These are phyloP conservation scores for Spencermartinsiella ligniputridi DNA, from an alignment of 1,139 yeast genomes.

Conservation along the genomic window DNA sequence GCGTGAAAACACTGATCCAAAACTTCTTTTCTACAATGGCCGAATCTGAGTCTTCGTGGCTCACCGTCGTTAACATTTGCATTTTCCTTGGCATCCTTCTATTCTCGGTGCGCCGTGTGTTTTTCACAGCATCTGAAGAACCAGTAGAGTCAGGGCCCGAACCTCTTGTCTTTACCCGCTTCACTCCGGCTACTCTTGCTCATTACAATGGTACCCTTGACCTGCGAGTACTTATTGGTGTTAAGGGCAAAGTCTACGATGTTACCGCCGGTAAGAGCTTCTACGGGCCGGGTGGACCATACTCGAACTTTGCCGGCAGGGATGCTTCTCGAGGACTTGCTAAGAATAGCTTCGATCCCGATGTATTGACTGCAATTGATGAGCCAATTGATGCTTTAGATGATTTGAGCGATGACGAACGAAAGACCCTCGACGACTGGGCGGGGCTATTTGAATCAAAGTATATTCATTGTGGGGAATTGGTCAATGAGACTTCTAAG, in stretches of 20 bases:
- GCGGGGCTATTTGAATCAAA: conserved; percentile 71
- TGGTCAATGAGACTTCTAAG: conserved; percentile 22
- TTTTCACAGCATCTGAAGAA: conserved; percentile 1
- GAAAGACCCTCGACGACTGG: conserved; percentile 76
- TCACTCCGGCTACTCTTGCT: conserved; percentile 69
- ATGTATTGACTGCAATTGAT: conserved; percentile 35
- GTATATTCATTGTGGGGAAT: conserved; percentile 36
- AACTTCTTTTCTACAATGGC: background rate
- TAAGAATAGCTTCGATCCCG: conserved; percentile 73
- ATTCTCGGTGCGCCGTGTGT: background rate
- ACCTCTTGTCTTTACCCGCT: conserved; percentile 71
- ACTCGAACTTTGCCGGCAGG: conserved; percentile 91
- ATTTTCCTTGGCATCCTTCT: conserved; percentile 1
- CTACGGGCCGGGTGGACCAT: conserved; percentile 97
- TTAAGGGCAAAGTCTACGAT: conserved; percentile 81
- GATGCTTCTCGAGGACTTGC: conserved; percentile 97
- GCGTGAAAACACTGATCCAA: too few relatives aligned
- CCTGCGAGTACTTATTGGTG: conserved; percentile 75
- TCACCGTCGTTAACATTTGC: background rate
- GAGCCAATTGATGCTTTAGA: conserved; percentile 65
- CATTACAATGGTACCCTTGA: conserved; percentile 76
- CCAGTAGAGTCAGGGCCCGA: conserved; percentile 30
- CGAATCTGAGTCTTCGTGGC: background rate
- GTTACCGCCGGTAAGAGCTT: conserved; percentile 77
- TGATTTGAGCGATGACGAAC: conserved; percentile 60